Conservation (phyloP, 345 rosid species). For the Eucalyptus caleyi region DNA sequence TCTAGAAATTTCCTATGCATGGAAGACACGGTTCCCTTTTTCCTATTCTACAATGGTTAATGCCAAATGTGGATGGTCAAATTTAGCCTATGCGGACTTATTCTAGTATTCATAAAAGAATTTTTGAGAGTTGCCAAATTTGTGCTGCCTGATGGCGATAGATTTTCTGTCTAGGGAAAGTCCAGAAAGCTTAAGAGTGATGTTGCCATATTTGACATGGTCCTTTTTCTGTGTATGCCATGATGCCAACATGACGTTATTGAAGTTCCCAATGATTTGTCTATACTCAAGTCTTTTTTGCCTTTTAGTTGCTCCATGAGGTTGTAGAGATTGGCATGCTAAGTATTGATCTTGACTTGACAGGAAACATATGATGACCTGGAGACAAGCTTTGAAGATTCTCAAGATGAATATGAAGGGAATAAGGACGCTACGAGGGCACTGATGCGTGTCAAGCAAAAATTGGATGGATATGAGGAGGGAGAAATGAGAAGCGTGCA, state of each 20-base stretch:
- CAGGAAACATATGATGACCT: constrained; percentile 68
- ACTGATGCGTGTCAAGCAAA: constrained; percentile 84
- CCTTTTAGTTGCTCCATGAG: neutral
- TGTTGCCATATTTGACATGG: neutral
- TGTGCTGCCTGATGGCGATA: neutral
- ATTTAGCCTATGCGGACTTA: neutral
- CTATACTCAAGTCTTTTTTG: neutral
- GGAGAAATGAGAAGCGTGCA: constrained; percentile 91
- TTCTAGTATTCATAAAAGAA: neutral
- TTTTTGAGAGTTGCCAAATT: neutral
- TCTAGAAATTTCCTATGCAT: no score
- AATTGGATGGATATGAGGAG: constrained; percentile 94
- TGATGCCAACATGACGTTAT: neutral
- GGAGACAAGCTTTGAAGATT: constrained; percentile 55
- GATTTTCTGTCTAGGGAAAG: neutral
- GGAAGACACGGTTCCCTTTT: neutral
- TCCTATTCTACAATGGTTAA: neutral
- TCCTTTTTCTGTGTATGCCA: neutral
- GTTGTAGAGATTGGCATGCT: neutral
- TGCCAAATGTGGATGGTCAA: neutral
- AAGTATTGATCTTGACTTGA: neutral
- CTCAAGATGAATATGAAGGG: constrained; percentile 69
- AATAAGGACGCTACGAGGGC: constrained; percentile 95
- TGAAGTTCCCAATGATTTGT: neutral
- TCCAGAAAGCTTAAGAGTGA: neutral